phyloP scores from a whole-genome alignment of 345 rosid species.

The Eucalyptus melliodora region DNA sequence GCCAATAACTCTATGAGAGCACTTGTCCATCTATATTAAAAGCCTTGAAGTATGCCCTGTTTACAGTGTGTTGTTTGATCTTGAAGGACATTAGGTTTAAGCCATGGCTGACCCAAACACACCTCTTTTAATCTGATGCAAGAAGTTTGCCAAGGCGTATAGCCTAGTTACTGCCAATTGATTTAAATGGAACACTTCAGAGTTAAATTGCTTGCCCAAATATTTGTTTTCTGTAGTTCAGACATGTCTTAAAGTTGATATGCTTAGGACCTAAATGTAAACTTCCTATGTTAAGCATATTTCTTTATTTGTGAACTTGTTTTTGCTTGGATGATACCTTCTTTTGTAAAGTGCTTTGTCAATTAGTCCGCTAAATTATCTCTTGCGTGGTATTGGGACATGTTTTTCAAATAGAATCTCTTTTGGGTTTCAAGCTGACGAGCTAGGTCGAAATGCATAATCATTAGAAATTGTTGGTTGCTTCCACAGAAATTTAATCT shows the following conservation, averaged over 20 bases:
- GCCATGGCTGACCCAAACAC: neutral
- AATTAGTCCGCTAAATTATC: no score
- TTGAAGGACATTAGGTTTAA: neutral
- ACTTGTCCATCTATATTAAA: neutral
- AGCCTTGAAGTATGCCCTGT: neutral
- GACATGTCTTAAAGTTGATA: neutral
- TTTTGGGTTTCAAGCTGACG: no score
- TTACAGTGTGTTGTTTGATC: neutral
- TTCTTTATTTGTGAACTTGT: no score
- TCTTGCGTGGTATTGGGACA: no score
- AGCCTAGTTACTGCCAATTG: neutral
- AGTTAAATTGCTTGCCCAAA: neutral
- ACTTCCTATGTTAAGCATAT: neutral
- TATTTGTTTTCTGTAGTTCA: neutral
- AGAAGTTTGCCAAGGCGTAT: neutral
- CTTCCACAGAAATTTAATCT: no score
- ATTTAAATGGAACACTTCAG: neutral
- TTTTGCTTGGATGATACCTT: no score
- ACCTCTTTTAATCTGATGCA: no score
- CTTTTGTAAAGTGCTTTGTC: no score
- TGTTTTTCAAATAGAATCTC: no score
- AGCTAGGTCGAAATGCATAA: no score
- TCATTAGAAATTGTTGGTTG: no score
- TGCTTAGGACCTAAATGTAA: neutral
- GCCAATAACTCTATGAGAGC: neutral